Evolutionary conservation across 176 grass and related monocot species (phyloP).

Genomic region (Oryza australiensis): DNA sequence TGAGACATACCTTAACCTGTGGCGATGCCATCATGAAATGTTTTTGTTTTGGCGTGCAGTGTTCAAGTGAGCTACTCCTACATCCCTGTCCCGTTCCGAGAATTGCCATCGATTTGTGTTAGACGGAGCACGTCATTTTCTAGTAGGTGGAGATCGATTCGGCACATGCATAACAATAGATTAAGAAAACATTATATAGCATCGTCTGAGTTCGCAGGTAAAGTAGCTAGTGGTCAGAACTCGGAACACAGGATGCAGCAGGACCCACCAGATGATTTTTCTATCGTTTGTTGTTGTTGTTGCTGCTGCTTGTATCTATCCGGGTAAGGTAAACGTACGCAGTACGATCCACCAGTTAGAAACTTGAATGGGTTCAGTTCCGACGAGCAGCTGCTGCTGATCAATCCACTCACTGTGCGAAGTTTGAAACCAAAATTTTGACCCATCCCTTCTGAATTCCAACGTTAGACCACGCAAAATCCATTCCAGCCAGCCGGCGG

Average conservation of each 20-base stretch:
- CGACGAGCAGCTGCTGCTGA: not conserved
- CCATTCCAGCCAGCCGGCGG: not conserved
- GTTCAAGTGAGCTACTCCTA: not conserved
- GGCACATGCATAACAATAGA: not conserved
- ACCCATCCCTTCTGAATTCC: conserved; percentile 1
- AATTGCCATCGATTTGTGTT: not conserved
- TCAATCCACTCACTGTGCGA: not conserved
- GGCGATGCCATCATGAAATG: not conserved
- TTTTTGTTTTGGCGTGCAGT: not conserved
- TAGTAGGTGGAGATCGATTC: not conserved
- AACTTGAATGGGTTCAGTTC: not conserved
- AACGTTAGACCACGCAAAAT: not conserved
- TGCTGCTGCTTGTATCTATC: no score
- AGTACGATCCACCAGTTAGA: not conserved
- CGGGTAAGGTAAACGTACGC: not conserved
- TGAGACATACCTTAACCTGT: not conserved
- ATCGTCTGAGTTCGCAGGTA: no score
- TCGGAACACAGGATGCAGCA: no score
- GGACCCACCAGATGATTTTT: no score
- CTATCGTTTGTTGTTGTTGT: no score
- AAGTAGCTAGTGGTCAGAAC: no score
- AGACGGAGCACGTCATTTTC: not conserved
- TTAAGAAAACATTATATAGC: not conserved
- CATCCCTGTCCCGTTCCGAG: not conserved
- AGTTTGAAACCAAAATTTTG: not conserved